Evolutionary conservation across 176 grass and related monocot genomes (phyloP), one percentile per base, ranked within the genome.

Genomic region (Bolboschoenus planiculmis): DNA sequence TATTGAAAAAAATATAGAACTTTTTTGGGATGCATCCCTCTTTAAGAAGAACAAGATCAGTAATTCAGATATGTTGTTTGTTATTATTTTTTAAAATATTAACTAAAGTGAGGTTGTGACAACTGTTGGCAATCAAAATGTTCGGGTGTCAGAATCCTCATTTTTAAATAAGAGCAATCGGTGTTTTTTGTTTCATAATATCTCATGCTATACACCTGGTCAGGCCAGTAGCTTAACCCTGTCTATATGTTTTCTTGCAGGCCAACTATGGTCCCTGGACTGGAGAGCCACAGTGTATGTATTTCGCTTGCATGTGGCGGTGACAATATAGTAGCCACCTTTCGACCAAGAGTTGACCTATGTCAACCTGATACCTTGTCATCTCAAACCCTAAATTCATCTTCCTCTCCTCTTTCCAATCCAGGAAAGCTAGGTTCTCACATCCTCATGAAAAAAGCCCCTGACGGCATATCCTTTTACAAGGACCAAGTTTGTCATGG

Each of bases 241-340:
- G 42, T 74, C 42, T 74, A 31, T 27, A 31, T 20, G 48, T 61
- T 30, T 46, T 83, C 68, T 86, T 56, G 44, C 75, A 99, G 92
- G 87, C 86, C 87, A 77, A 82, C 21, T 86, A 85, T 95, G 82
- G 60, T 95, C 81, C 72, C 36, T 6, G 89, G 84, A 64, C 70
- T 83, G 76, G 90, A 87, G 83, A 90, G 79, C 56, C 84, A 84
- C 62, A 89, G 91, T 16, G 83, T 91, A 50, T 98, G 96, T 37
- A 93, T 98, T 34, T 91, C 96, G 85, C 89, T 98, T 78, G 92
- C 92, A 36, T 87, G 82, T 53, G 21, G 26, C 51, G 84, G 86
- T 64, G 88, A 90, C 78, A 80, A 87, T 18, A 37, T 91, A 42
- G 90, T 93, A 80, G 96, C 89, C 70, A 91, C 90, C 42, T 98